phyloP scores from a whole-genome alignment of 2,329 filamentous ascomycete species.

The Arachnopeziza araneosa region DNA sequence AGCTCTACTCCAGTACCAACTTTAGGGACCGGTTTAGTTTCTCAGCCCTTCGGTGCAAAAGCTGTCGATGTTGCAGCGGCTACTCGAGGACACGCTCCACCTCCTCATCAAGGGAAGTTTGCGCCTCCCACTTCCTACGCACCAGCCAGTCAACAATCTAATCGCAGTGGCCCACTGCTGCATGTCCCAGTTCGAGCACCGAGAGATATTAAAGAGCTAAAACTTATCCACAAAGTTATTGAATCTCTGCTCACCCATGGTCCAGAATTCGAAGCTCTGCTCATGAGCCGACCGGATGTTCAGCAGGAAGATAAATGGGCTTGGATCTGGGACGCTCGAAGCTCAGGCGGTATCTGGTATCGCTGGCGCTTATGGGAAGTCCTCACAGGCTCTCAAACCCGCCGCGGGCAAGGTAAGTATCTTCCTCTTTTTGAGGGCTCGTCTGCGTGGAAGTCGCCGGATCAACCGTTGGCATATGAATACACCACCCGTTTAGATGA shows the following conservation, averaged over 20 bases:
- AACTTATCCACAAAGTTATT: constrained; percentile 81
- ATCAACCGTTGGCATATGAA: constrained; percentile 71
- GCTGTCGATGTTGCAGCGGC: constrained; percentile 42
- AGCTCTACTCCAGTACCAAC: constrained; percentile 34
- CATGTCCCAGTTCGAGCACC: constrained; percentile 72
- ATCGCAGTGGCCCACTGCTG: constrained; percentile 42
- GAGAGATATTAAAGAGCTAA: constrained; percentile 69
- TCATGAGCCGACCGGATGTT: constrained; percentile 82
- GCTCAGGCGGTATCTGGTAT: constrained; percentile 79
- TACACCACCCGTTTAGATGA: constrained; percentile 72
- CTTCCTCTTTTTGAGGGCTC: constrained; percentile 69
- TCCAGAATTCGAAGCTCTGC: constrained; percentile 80
- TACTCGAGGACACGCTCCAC: constrained; percentile 43
- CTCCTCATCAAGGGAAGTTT: constrained; percentile 55
- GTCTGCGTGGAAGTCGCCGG: constrained; percentile 72
- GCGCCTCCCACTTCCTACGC: constrained; percentile 71
- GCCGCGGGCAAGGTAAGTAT: constrained; percentile 45
- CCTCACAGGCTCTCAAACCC: constrained; percentile 57
- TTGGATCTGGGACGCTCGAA: constrained; percentile 86
- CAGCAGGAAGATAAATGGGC: constrained; percentile 86
- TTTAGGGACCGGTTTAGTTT: constrained; percentile 34
- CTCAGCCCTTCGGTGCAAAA: constrained; percentile 74
- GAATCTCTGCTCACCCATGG: constrained; percentile 76
- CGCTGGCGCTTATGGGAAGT: constrained; percentile 87
- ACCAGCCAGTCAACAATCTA: constrained; percentile 25